Base-by-base conservation (phyloP, 495 filamentous ascomycete species). In the Neurospora africana region DNA sequence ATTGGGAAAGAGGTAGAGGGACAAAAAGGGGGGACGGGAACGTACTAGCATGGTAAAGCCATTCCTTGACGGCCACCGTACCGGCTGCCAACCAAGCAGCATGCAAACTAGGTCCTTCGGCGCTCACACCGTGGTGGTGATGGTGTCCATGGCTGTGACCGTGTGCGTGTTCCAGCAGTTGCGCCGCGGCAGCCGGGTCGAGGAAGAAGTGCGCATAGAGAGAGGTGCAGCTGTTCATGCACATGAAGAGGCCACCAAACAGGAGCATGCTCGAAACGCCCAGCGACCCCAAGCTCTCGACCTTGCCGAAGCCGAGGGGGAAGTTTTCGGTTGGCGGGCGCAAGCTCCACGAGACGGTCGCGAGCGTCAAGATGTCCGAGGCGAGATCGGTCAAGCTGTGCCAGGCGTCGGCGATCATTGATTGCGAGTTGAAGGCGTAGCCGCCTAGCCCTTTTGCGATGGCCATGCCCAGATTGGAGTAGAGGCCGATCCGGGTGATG, bases 51-150 rank as follows among this genome's bases (percentile, higher is more conserved):
- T 91, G 91, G 78, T 98, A 99, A 36, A 99, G 83, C 92, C 94
- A 99, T 80, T 99, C 95, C 83, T 99, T 99, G 70, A 97, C 83
- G 3, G 92, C 81, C 69, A 99, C 96, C 2, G 93, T 95, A 5
- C 92, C 94, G 19, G 87, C 92, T n/a, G 95, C 95, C 30, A 99
- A 81, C 95, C 95, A 99, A 21, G 93, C 95, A 10, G 95, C 95
- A 77, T 98, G 92, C 72, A 98, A 86, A 77, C 90, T 95, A 0
- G 95, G 95, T 0, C 89, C 92, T 35, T 87, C 77, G 47, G 84
- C 86, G 19, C 82, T 84, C 75, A 90, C 89, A 6, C 86, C 87
- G 76, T 94, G 92, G 7, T 82, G 81, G 74, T 91, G 90, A 21
- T 81, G 78, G 75, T 93, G 91, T 33, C 81, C 77, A 72, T 87